These are phyloP conservation scores for Millerozyma miso DNA, from an alignment of 805 yeast genomes.

Conservation along the genomic window DNA sequence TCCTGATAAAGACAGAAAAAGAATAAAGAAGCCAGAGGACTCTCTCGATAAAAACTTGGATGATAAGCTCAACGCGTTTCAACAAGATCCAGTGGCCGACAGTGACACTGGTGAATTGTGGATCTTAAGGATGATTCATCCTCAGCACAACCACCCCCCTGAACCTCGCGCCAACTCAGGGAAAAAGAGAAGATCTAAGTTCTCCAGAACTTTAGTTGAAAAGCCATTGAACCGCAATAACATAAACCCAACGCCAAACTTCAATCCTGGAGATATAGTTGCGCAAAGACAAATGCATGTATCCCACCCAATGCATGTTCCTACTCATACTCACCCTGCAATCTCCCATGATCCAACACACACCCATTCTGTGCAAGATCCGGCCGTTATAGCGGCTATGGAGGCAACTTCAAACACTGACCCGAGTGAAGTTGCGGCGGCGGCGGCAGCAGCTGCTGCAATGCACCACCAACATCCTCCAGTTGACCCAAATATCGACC, in stretches of 20 bases:
- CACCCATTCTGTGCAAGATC: constrained; percentile 34
- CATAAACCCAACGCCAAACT: constrained; percentile 4
- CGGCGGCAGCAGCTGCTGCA: constrained; percentile 25
- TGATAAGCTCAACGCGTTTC: constrained; percentile 21
- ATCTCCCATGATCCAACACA: constrained; percentile 19
- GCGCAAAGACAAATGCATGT: constrained; percentile 9
- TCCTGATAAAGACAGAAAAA: constrained; percentile 40
- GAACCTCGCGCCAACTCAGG: constrained; percentile 33
- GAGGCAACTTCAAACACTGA: constrained; percentile 26
- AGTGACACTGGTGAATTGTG: constrained; percentile 33
- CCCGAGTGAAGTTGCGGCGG: constrained; percentile 11
- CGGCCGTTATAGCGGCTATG: constrained; percentile 41
- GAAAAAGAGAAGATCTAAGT: constrained; percentile 37
- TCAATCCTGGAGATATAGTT: constrained; percentile 8
- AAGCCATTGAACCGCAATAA: constrained; percentile 33
- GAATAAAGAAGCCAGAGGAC: constrained; percentile 16
- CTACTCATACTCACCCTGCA: constrained; percentile 8
- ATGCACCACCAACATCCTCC: constrained; percentile 25
- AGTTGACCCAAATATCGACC: constrained; percentile 42
- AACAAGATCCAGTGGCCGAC: constrained; percentile 7
- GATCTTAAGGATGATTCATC: constrained; percentile 45
- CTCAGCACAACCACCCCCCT: constrained; percentile 42
- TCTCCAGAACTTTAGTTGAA: constrained; percentile 39
- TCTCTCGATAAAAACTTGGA: constrained; percentile 22
- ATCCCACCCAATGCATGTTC: constrained; percentile 11